Conservation (phyloP, 768 basidiomycete species). For the Baorangia bicolor region DNA sequence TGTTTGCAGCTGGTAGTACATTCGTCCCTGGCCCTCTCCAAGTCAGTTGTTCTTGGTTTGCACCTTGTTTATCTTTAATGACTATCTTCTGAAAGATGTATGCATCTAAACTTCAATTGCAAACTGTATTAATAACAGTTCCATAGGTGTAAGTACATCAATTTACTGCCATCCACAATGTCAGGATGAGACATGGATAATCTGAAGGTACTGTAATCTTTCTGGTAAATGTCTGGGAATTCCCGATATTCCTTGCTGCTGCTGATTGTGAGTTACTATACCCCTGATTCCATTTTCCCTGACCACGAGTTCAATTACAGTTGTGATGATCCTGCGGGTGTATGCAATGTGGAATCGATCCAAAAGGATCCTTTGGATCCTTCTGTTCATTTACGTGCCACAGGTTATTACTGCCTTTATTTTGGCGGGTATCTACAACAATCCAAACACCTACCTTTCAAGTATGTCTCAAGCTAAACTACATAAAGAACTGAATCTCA, state of each 20-base stretch:
- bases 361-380: background rate
- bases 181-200: background rate
- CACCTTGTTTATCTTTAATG: too few relatives aligned
- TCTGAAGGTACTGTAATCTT: background rate
- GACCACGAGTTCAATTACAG: background rate
- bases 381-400: background rate
- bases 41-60: background rate
- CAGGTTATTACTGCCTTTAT: too few relatives aligned
- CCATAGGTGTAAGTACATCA: constrained; percentile 3
- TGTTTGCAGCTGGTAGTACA: background rate
- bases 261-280: background rate
- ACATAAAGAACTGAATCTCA: background rate
- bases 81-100: background rate
- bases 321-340: background rate
- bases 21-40: background rate
- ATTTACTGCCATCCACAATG: background rate
- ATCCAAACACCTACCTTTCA: background rate
- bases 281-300: background rate
- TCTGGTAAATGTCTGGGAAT: background rate
- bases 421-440: background rate
- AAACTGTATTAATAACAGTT: background rate
- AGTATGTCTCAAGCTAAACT: background rate
- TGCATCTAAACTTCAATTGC: background rate
- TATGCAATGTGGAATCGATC: background rate
- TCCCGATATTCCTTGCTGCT: background rate